A percentile compares a stretch with the other conserved stretches of the same genome.
phyloP scores from a whole-genome alignment of 2,329 filamentous ascomycete genomes.

The Pezicula carpinea region DNA sequence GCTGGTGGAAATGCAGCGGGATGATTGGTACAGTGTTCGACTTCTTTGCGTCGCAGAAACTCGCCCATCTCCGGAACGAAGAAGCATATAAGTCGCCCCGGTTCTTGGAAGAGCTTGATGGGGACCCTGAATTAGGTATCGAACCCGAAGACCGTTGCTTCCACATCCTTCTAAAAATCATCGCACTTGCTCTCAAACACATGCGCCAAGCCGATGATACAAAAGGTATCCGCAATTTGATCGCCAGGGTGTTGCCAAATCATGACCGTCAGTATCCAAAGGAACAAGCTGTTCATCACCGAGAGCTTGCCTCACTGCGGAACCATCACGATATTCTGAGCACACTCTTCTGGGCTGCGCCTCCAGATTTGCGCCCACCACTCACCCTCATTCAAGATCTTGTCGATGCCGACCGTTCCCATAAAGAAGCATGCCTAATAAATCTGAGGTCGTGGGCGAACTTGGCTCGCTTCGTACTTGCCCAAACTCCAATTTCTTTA shows the following conservation, averaged over 20 bases:
- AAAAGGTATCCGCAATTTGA: slow-evolving; percentile 57
- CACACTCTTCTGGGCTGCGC: slow-evolving; percentile 61
- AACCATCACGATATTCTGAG: slow-evolving; percentile 67
- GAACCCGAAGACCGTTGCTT: slow-evolving; percentile 58
- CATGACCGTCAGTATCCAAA: slow-evolving; percentile 61
- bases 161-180: slow-evolving; percentile 61
- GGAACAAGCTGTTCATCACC: slow-evolving; percentile 54
- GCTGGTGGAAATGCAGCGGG: slow-evolving; percentile 51
- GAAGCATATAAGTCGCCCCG: slow-evolving; percentile 55
- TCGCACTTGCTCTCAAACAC: slow-evolving; percentile 52
- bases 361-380: slow-evolving; percentile 47
- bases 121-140: slow-evolving; percentile 39
- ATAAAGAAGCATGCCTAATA: slow-evolving; percentile 62
- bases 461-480: slow-evolving; percentile 53
- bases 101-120: slow-evolving; percentile 53
- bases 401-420: slow-evolving; percentile 54
- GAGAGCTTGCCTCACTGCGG: slow-evolving; percentile 58
- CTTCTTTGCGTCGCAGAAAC: slow-evolving; percentile 59
- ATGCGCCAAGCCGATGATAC: slow-evolving; percentile 41
- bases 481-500: slow-evolving; percentile 33
- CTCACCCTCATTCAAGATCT: slow-evolving; percentile 53
- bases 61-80: slow-evolving; percentile 61
- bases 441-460: slow-evolving; percentile 61
- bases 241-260: slow-evolving; percentile 59
- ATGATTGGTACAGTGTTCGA: slow-evolving; percentile 61